phyloP scores from a whole-genome alignment of 306 rosid species.

The Quercus glauca region DNA sequence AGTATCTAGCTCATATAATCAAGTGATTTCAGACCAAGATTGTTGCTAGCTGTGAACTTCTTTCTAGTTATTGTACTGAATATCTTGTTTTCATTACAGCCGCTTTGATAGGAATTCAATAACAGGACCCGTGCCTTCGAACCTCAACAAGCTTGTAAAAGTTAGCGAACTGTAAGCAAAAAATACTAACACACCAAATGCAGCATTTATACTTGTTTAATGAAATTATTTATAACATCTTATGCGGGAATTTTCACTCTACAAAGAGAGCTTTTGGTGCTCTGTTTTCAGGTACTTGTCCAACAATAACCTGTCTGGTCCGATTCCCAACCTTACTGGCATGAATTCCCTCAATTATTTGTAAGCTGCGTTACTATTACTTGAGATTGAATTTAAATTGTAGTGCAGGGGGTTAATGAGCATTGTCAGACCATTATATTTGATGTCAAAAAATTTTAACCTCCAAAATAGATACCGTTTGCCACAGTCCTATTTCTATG shows the following conservation, averaged over 20 bases:
- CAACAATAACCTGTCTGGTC: slow-evolving; percentile 55
- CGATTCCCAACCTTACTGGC: slow-evolving; percentile 47
- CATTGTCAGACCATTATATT: not conserved
- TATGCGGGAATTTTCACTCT: not conserved
- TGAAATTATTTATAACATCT: not conserved
- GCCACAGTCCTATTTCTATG: not conserved
- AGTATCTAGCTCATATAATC: slow-evolving; percentile 39
- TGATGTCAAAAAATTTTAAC: not conserved
- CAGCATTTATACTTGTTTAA: not conserved
- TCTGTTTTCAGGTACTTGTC: slow-evolving; percentile 51
- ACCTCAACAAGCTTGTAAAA: slow-evolving; percentile 39
- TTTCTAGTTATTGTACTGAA: slow-evolving; percentile 10
- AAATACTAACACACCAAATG: slow-evolving; percentile 1
- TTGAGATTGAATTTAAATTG: not conserved
- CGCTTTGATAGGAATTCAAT: slow-evolving; percentile 49
- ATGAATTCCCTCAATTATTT: slow-evolving; percentile 40
- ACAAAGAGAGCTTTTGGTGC: not conserved
- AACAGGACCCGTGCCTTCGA: slow-evolving; percentile 42
- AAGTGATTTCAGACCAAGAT: slow-evolving; percentile 1
- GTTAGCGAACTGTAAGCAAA: slow-evolving; percentile 47
- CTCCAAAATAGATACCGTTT: not conserved
- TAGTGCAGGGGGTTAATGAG: not conserved
- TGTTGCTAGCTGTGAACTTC: not conserved
- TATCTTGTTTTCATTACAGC: slow-evolving; percentile 32
- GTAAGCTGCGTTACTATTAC: slow-evolving; percentile 29